Conservation (phyloP, 169 alveolate genomes). For the Plasmodium malariae region DNA sequence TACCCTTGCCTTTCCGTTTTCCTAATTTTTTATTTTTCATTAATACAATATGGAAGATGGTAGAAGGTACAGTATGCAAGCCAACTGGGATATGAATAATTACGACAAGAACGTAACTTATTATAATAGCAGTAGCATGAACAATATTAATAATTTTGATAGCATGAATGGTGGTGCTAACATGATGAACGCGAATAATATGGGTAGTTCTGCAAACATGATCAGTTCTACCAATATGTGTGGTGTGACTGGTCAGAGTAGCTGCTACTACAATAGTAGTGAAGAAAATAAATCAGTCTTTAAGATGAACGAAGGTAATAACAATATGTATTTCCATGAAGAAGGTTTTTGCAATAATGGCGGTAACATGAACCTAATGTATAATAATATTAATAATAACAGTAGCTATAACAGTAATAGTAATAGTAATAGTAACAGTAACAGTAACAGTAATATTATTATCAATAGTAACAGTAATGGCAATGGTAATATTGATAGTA, state of each 20-base stretch:
- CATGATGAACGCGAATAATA: not conserved
- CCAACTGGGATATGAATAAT: not conserved
- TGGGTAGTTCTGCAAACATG: not conserved
- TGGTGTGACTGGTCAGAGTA: too few relatives aligned
- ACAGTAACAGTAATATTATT: not conserved
- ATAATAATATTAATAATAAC: too few relatives aligned
- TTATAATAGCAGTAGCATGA: not conserved
- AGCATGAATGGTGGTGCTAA: not conserved
- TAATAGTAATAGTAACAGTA: not conserved
- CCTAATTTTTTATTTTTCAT: not conserved
- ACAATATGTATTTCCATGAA: too few relatives aligned
- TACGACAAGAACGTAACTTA: not conserved
- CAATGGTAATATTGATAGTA: not conserved
- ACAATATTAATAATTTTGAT: not conserved
- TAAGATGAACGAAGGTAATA: too few relatives aligned
- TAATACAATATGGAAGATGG: conserved; percentile 20
- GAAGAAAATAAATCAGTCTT: too few relatives aligned
- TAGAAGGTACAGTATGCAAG: conserved; percentile 16
- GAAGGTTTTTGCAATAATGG: too few relatives aligned
- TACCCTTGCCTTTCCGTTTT: not conserved
- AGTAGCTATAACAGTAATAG: not conserved
- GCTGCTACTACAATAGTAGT: too few relatives aligned
- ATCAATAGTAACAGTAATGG: not conserved
- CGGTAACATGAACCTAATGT: too few relatives aligned
- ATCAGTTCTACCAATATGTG: not conserved